Conservation (phyloP, 257 asterid species). For the Cruciata laevipes region DNA sequence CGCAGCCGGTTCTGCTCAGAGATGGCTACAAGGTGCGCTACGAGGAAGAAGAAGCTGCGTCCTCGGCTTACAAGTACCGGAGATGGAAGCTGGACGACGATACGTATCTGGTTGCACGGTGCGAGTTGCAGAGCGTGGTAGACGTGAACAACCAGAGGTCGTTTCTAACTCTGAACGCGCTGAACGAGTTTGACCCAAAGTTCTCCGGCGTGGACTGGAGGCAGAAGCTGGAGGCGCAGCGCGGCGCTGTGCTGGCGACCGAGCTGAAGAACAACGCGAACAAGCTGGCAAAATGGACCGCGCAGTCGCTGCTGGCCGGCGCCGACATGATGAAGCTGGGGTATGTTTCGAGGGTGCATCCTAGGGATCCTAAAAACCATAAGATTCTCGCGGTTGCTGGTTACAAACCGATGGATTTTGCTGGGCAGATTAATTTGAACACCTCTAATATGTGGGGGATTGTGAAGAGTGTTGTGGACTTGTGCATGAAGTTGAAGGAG, state of each 20-base stretch:
- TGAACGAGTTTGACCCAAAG: conserved; percentile 94
- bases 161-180: conserved; percentile 65
- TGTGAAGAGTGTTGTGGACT: conserved; percentile 82
- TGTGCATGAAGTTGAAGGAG: conserved; percentile 92
- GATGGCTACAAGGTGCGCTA: conserved; percentile 73
- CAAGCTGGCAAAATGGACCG: conserved; percentile 95
- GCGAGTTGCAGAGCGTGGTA: conserved; percentile 90
- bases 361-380: conserved; percentile 84
- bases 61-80: conserved; percentile 87
- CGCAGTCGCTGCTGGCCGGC: conserved; percentile 79
- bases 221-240: conserved; percentile 92
- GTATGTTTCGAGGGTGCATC: conserved; percentile 93
- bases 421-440: conserved; percentile 77
- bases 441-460: conserved; percentile 99
- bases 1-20: conserved; percentile 85
- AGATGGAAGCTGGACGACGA: conserved; percentile 93
- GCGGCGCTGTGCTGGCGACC: conserved; percentile 97
- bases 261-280: conserved; percentile 93
- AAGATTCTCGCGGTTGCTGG: conserved; percentile 95
- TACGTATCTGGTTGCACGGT: conserved; percentile 67
- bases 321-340: conserved; percentile 99
- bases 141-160: conserved; percentile 79
- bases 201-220: conserved; percentile 95
- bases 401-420: conserved; percentile 87
- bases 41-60: conserved; percentile 97